Conservation (phyloP, 345 rosid genomes). For the Moricandia moricandioides region DNA sequence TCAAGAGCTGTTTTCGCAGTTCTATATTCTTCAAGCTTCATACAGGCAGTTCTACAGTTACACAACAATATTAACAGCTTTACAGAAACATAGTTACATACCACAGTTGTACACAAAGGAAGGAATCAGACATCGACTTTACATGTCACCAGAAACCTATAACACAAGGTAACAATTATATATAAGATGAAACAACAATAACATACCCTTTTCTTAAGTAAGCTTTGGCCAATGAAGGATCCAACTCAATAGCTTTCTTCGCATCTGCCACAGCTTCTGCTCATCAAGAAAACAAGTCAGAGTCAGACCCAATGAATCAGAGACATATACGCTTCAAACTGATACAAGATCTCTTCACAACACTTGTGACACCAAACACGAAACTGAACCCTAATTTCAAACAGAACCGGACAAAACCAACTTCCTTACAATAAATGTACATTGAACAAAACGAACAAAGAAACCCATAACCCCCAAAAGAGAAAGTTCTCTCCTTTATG, state of each 20-base stretch:
- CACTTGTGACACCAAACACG: not conserved
- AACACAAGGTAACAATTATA: not conserved
- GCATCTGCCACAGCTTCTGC: conserved; percentile 93
- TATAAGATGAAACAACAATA: not conserved
- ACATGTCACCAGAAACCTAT: too few relatives aligned
- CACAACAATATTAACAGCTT: not conserved
- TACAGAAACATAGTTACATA: not conserved
- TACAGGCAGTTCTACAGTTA: conserved; percentile 65
- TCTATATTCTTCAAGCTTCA: conserved; percentile 83
- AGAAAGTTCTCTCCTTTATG: not conserved
- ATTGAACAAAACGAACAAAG: not conserved
- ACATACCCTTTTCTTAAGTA: conserved; percentile 82
- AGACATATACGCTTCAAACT: not conserved
- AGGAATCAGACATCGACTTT: too few relatives aligned
- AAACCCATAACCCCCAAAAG: not conserved
- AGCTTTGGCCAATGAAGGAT: conserved; percentile 63
- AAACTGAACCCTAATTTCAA: not conserved
- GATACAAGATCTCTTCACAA: not conserved
- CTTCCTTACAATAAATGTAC: not conserved
- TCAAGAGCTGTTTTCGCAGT: conserved; percentile 84
- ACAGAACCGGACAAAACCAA: not conserved
- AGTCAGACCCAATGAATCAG: not conserved
- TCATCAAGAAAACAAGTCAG: conserved; percentile 10
- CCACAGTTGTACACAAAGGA: too few relatives aligned
- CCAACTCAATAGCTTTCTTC: conserved; percentile 70